These are phyloP conservation scores for Globisporangium solare DNA, from an alignment of 352 stramenopile species.

Conservation along the genomic window DNA sequence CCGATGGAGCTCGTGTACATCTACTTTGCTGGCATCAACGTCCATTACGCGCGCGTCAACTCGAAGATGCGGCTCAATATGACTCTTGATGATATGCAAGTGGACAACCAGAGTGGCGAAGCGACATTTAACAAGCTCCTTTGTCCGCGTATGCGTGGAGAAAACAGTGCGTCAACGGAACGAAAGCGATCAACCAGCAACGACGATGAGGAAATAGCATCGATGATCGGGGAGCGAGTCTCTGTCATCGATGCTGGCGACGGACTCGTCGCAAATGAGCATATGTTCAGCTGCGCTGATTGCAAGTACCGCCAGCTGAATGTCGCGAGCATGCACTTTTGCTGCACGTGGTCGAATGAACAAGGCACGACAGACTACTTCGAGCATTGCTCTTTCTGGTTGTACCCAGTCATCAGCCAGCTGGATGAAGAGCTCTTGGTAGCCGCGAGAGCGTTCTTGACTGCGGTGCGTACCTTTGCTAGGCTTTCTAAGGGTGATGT, in stretches of 20 bases:
- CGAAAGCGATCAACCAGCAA: conserved; percentile 38
- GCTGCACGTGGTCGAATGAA: conserved; percentile 87
- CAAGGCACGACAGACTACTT: conserved; percentile 88
- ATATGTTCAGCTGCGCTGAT: conserved; percentile 79
- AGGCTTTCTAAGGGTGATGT: background rate
- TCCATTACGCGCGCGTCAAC: conserved; percentile 72
- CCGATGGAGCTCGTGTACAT: conserved; percentile 86
- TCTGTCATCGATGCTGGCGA: conserved; percentile 21
- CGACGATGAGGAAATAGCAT: conserved; percentile 41
- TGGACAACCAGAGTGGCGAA: conserved; percentile 84
- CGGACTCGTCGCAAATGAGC: conserved; percentile 53
- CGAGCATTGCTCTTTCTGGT: conserved; percentile 85
- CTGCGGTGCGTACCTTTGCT: conserved; percentile 34
- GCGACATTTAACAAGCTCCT: conserved; percentile 83
- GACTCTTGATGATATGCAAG: conserved; percentile 81
- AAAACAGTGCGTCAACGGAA: conserved; percentile 12
- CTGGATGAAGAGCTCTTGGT: conserved; percentile 83
- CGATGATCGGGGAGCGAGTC: conserved; percentile 31
- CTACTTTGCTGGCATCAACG: conserved; percentile 75
- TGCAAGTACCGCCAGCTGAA: conserved; percentile 79
- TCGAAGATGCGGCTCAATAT: conserved; percentile 84
- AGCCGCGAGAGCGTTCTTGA: conserved; percentile 70
- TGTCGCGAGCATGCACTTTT: conserved; percentile 83
- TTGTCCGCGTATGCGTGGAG: conserved; percentile 58
- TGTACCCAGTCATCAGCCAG: conserved; percentile 81